These are phyloP conservation scores for Capsella rubella DNA, from an alignment of 441 rosid genomes.

Conservation along the genomic window DNA sequence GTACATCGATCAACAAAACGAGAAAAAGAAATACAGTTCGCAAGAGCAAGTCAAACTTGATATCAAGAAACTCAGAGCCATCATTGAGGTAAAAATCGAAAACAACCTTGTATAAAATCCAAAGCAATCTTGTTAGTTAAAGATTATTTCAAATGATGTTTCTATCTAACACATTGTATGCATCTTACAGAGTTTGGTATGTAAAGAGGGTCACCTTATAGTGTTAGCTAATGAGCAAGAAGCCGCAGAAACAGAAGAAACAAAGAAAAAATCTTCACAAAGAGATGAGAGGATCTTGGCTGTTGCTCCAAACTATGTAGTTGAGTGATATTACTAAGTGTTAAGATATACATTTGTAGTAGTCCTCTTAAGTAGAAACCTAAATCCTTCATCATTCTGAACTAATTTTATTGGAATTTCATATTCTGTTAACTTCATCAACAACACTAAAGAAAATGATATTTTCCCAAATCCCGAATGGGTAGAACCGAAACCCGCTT, in stretches of 20 bases:
- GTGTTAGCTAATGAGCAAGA: constrained; percentile 81
- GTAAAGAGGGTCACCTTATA: constrained; percentile 86
- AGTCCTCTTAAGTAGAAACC: background rate
- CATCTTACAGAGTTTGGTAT: constrained; percentile 74
- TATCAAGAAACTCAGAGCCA: constrained; percentile 69
- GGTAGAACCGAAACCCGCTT: too few relatives aligned
- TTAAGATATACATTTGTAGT: constrained; percentile 22
- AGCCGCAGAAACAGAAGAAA: constrained; percentile 54
- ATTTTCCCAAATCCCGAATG: too few relatives aligned
- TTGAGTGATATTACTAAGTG: constrained; percentile 53
- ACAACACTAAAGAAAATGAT: too few relatives aligned
- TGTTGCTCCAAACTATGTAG: constrained; percentile 85
- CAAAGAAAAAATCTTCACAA: constrained; percentile 52
- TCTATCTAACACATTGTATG: constrained; percentile 8
- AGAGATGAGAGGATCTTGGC: constrained; percentile 85
- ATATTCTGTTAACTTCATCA: background rate
- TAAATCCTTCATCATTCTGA: background rate
- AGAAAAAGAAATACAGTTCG: constrained; percentile 78
- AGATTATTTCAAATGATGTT: background rate
- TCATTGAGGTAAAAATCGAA: constrained; percentile 68
- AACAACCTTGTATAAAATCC: background rate
- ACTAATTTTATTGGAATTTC: constrained; percentile 16
- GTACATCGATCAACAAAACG: constrained; percentile 91
- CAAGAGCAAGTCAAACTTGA: constrained; percentile 73
- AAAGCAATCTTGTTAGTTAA: background rate